These are phyloP conservation scores for Oldenlandia corymbosa DNA, from an alignment of 257 asterid genomes.

Conservation along the genomic window DNA sequence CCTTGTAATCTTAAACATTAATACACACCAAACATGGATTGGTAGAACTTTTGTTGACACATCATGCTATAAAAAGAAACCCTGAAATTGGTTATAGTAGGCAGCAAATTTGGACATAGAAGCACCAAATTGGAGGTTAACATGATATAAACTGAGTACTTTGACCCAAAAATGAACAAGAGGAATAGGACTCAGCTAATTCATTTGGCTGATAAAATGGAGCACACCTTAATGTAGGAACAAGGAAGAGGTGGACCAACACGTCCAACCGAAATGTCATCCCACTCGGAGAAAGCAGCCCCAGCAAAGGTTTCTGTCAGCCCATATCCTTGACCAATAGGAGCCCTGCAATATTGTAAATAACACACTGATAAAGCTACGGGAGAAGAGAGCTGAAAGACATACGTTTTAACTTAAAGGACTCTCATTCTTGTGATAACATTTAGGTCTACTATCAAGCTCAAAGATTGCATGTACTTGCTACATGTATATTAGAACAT, in stretches of 20 bases:
- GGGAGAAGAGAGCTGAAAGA: constrained; percentile 3
- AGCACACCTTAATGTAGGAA: constrained; percentile 70
- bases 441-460: not conserved
- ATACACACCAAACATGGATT: too few relatives aligned
- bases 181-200: not conserved
- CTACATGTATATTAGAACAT: constrained; percentile 18
- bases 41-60: not conserved
- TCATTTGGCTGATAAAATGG: not conserved
- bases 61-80: not conserved
- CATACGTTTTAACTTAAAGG: not conserved
- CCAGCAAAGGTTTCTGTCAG: constrained; percentile 94
- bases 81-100: not conserved
- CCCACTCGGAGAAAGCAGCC: constrained; percentile 82
- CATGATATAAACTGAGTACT: not conserved
- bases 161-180: not conserved
- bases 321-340: constrained; percentile 95
- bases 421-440: not conserved
- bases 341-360: constrained; percentile 49
- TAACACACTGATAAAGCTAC: constrained; percentile 13
- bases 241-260: constrained; percentile 98
- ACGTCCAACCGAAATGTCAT: constrained; percentile 80
- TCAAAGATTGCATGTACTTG: not conserved
- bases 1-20: not conserved
- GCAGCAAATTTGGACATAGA: not conserved
- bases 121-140: not conserved